Base-by-base conservation (phyloP, 2,329 filamentous ascomycete species). In the Pseudogymnoascus sp. region DNA sequence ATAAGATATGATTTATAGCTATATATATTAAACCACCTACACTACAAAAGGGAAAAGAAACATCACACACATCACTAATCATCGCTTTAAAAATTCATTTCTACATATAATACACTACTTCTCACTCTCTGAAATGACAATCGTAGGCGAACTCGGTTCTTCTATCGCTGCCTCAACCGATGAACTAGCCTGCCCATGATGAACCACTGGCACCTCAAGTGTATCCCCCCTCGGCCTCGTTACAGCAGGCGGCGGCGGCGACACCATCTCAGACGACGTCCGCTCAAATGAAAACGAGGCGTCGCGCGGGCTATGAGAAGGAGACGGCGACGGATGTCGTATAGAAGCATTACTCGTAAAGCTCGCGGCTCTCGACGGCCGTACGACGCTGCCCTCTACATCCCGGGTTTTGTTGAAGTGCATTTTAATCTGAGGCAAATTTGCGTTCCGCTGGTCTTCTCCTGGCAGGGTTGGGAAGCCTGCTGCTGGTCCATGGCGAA, bases 401-500 rank as follows among this genome's bases (percentile, higher is more conserved):
- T 76, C 72, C 14, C 71, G 71, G 8, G 63, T 67, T 3, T 65
- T 70, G 40, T 77, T 78, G 63, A 79, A 84, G 4, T 70, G 68
- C 31, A 76, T 72, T 53, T 73, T 75, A 26, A 80, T 77, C 3
- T 73, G 67, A 16, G 65, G 61, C 1, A 84, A 68, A 0, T 70
- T 67, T 0, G 67, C 69, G 56, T 84, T 84, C 31, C 81, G 76
- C 2, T 72, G 65, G 1, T 65, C 68, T 66, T 86, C 83, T 1
- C 82, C 84, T 0, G 84, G 84, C 0, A 84, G 75, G 62, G 80
- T 77, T 0, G 84, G 84, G 59, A 80, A 87, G n/a, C 77, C 74
- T n/a, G 72, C 70, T 3, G 80, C 79, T 47, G 73, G 74, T 16
- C 80, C 77, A 3, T 72, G 72, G 59, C 76, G 77, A 67, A 83